phyloP scores from a whole-genome alignment of 225 moss, liverwort and hornwort species.

The Marchantia paleacea region DNA sequence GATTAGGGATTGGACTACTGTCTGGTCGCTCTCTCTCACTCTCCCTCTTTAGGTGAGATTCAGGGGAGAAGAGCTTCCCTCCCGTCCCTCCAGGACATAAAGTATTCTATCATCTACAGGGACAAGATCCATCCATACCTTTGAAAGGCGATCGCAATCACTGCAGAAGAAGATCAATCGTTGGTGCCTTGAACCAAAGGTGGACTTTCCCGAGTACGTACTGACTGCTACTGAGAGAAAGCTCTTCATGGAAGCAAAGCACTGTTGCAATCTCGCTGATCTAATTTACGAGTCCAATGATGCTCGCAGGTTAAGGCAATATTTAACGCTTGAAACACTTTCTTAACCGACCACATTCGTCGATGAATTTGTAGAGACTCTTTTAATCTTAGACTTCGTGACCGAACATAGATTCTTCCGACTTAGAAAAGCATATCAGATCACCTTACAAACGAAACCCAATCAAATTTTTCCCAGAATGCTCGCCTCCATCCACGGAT shows the following conservation, averaged over 20 bases:
- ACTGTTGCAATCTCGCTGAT: neutral
- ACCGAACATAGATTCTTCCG: neutral
- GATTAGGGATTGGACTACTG: neutral
- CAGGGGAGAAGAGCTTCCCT: no score
- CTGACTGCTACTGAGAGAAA: neutral
- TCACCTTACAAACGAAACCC: neutral
- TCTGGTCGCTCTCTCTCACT: neutral
- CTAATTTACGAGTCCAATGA: neutral
- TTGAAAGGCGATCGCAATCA: neutral
- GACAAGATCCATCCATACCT: neutral
- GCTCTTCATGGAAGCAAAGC: neutral
- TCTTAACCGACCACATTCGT: neutral
- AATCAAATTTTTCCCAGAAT: neutral
- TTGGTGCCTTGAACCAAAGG: neutral
- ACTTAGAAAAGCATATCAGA: neutral
- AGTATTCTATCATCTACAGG: neutral
- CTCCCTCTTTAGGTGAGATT: no score
- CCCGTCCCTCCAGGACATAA: neutral
- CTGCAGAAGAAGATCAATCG: conserved; percentile 1
- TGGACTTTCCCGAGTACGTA: neutral
- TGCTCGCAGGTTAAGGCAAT: neutral
- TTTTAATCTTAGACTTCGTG: neutral
- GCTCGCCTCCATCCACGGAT: neutral
- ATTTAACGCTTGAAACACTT: neutral
- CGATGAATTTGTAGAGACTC: neutral